These are phyloP conservation scores for Scytalidium lignicola DNA, from an alignment of 2,329 filamentous ascomycete species.

Conservation along the genomic window DNA sequence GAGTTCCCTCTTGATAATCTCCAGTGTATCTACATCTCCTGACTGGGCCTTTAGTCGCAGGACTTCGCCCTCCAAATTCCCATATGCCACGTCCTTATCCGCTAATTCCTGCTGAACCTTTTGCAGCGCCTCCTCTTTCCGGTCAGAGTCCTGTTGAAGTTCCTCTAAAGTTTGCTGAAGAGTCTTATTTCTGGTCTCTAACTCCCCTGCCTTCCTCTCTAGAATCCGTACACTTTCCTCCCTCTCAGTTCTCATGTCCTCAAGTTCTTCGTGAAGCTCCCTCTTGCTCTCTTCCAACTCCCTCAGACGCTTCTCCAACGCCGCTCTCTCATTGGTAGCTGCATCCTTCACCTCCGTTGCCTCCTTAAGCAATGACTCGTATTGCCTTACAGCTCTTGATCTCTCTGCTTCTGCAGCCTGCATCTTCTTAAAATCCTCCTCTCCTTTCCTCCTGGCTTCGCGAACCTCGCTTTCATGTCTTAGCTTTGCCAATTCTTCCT, in stretches of 20 bases:
- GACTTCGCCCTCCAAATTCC: slow-evolving; percentile 75
- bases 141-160: slow-evolving; percentile 40
- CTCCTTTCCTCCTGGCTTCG: slow-evolving; percentile 73
- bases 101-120: slow-evolving; percentile 39
- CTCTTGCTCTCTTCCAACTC: slow-evolving; percentile 70
- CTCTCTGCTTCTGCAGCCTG: slow-evolving; percentile 54
- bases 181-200: slow-evolving; percentile 54
- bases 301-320: slow-evolving; percentile 63
- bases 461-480: slow-evolving; percentile 80
- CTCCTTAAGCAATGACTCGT: slow-evolving; percentile 46
- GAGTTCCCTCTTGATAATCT: slow-evolving; percentile 80
- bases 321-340: slow-evolving; percentile 52
- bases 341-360: slow-evolving; percentile 46
- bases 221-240: slow-evolving; percentile 65
- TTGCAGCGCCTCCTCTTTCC: slow-evolving; percentile 25
- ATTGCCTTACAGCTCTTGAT: slow-evolving; percentile 42
- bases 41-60: slow-evolving; percentile 79
- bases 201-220: slow-evolving; percentile 55
- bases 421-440: slow-evolving; percentile 72
- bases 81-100: slow-evolving; percentile 66
- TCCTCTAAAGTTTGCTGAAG: slow-evolving; percentile 50
- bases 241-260: slow-evolving; percentile 59
- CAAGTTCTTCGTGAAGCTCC: slow-evolving; percentile 71
- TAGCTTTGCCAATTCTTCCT: slow-evolving; percentile 73
- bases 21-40: slow-evolving; percentile 79